phyloP scores from a whole-genome alignment of 257 asterid species.

The Vinca minor region DNA sequence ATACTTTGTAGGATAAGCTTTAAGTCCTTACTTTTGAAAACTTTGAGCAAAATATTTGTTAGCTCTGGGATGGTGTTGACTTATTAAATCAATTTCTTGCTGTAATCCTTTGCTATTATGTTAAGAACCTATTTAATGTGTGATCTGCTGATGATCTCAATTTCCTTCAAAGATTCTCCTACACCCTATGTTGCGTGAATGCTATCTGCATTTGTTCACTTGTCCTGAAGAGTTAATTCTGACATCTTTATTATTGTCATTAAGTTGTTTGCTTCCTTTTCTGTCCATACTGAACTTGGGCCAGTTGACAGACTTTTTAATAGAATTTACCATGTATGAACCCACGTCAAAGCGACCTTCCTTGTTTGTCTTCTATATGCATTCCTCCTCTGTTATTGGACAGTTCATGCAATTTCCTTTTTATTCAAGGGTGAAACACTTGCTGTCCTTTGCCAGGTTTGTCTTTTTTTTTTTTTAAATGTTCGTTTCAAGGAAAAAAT shows the following conservation, averaged over 20 bases:
- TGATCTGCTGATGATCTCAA: neutral
- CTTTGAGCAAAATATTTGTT: too few relatives aligned
- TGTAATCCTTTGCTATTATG: neutral
- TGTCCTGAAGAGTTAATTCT: neutral
- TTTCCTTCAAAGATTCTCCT: neutral
- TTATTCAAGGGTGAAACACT: too few relatives aligned
- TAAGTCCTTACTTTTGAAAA: too few relatives aligned
- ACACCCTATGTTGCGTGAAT: neutral
- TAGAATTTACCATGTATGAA: neutral
- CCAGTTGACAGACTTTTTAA: too few relatives aligned
- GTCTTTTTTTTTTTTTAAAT: too few relatives aligned
- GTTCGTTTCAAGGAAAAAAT: too few relatives aligned
- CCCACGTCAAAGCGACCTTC: neutral
- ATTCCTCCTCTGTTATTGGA: neutral
- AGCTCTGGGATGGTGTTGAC: neutral
- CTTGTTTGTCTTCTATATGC: neutral
- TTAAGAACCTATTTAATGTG: neutral
- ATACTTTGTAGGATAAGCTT: neutral
- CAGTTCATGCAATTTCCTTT: too few relatives aligned
- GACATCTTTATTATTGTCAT: neutral
- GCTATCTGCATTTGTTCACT: neutral
- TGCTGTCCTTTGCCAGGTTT: too few relatives aligned
- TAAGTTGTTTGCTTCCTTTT: neutral
- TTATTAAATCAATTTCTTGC: neutral
- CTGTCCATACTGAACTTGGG: too few relatives aligned